Percentiles rank a stretch among this genome's conserved stretches.
These are phyloP conservation scores for Trichophaea hybrida DNA, from an alignment of 2,329 filamentous ascomycete genomes.

Conservation along the genomic window DNA sequence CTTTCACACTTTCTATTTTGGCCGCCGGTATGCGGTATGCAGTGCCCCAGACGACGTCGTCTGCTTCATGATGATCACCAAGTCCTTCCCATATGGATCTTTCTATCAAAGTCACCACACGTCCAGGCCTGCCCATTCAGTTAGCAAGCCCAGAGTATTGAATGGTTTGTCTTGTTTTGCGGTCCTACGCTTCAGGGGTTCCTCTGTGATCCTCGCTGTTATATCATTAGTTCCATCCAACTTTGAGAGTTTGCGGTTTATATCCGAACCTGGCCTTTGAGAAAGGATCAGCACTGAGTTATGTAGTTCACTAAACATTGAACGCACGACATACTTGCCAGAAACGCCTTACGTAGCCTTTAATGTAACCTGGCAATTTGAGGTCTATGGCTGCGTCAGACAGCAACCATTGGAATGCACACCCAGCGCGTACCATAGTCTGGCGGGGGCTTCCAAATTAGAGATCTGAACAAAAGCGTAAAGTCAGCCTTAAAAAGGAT, in stretches of 20 bases:
- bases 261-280: constrained; percentile 29
- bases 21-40: constrained; percentile 69
- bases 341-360: constrained; percentile 74
- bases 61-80: constrained; percentile 48
- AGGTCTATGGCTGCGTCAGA: not conserved
- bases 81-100: constrained; percentile 68
- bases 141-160: not conserved
- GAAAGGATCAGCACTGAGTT: constrained; percentile 2
- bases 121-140: constrained; percentile 44
- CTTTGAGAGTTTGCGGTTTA: not conserved
- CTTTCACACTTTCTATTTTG: constrained; percentile 64
- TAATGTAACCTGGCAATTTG: constrained; percentile 61
- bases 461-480: constrained; percentile 1
- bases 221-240: not conserved
- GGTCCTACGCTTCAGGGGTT: constrained; percentile 50
- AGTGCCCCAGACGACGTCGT: constrained; percentile 70
- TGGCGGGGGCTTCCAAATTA: constrained; percentile 93
- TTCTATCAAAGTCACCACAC: constrained; percentile 86
- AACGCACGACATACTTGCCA: constrained; percentile 63
- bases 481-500: not conserved
- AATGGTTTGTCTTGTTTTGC: not conserved
- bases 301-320: constrained; percentile 8
- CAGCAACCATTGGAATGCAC: not conserved
- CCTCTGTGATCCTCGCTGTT: constrained; percentile 83
- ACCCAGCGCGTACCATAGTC: constrained; percentile 58